A percentile compares a stretch with the other conserved stretches of the same genome.
These are phyloP conservation scores for Zizania palustris DNA, from an alignment of 202 grass and related monocot species.

Conservation along the genomic window DNA sequence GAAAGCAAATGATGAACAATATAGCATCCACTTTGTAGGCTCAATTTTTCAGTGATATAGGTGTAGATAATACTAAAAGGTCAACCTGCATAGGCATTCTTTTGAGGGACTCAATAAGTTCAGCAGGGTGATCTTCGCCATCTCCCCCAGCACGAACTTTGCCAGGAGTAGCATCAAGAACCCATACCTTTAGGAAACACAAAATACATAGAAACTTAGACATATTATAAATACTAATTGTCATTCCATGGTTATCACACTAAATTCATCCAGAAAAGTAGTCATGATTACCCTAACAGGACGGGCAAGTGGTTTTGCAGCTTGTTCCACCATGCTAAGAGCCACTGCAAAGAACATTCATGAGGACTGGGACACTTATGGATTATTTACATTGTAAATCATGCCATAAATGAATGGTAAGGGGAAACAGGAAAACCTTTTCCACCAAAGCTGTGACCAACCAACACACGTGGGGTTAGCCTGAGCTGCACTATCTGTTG, in stretches of 20 bases:
- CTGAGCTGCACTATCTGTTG: conserved; percentile 83
- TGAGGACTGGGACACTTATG: conserved; percentile 10
- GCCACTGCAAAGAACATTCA: conserved; percentile 63
- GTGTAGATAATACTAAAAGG: conserved; percentile 14
- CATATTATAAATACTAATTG: conserved; percentile 14
- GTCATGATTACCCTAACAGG: conserved; percentile 74
- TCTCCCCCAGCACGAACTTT: conserved; percentile 87
- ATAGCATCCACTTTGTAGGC: conserved; percentile 3
- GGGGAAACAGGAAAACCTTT: conserved; percentile 67
- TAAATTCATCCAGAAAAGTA: conserved; percentile 11
- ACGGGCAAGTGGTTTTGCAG: conserved; percentile 91
- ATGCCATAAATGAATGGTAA: conserved; percentile 6
- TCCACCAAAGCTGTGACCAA: conserved; percentile 98
- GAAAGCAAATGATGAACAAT: conserved; percentile 28
- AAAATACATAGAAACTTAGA: conserved; percentile 10
- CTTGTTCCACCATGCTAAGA: conserved; percentile 98
- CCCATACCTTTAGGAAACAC: conserved; percentile 77
- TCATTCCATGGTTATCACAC: background rate
- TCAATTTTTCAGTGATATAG: background rate
- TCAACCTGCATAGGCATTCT: conserved; percentile 68
- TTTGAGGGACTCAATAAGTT: conserved; percentile 87
- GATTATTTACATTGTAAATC: conserved; percentile 1
- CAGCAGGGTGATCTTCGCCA: conserved; percentile 92
- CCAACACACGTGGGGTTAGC: conserved; percentile 80
- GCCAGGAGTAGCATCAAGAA: conserved; percentile 94